Evolutionary conservation across 768 basidiomycete genomes (phyloP), one percentile per base, ranked within the genome.

Genomic region (Sarcomyxa edulis): DNA sequence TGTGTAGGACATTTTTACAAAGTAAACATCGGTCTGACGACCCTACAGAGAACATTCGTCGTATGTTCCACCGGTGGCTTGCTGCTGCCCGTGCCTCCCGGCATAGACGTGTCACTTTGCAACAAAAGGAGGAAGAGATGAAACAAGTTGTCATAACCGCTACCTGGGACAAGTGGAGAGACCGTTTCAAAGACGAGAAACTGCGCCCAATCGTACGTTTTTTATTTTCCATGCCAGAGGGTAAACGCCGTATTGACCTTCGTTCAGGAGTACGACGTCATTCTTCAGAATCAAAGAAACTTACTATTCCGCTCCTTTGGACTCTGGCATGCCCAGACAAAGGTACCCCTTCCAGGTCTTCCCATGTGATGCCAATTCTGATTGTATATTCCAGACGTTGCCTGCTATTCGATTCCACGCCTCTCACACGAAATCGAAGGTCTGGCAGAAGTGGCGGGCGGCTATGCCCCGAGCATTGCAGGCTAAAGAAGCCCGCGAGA

Each of bases 131-230:
- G 50, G 69, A 76, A 20, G 75, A 85, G 45, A 66, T 86, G 45
- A 70, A 75, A 45, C 60, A 70, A 10, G 62, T 64, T 10, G 51
- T 67, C 19, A 59, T 82, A 21, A 67, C 71, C 22, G 63, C 60
- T 21, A 74, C 73, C 11, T 91, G 87, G 87, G 84, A 88, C 39
- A 81, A 66, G 50, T 93, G 90, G 90, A 65, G 79, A 51, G 86
- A 83, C 39, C 75, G 70, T 20, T 88, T 78, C 54, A 71, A 66
- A 45, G 76, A 82, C 35, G 77, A 77, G 45, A 69, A 67, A 44
- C 61, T 92, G 34, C 74, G 73, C 19, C 81, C 83, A 10, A 57
- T 83, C 51, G 86, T 87, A 40, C 53, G 76, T 20, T 8, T 9
- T 33, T 16, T 20, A 32, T 10, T 22, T 23, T 5, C 23, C 18